Conservation (phyloP, 495 filamentous ascomycete genomes). For the Talaromyces thailandensis region DNA sequence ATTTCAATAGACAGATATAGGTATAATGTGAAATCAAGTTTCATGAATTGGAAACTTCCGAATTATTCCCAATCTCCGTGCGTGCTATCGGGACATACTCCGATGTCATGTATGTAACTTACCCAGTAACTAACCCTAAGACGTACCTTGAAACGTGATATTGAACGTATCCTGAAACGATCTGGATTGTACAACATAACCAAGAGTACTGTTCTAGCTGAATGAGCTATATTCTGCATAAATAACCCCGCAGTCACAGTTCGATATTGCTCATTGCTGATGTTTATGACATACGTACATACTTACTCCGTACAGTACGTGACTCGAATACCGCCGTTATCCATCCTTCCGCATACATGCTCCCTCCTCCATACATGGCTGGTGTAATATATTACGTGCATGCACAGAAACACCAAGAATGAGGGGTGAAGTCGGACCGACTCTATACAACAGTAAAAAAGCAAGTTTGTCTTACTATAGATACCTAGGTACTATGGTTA, state of each 20-base stretch:
- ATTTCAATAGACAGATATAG: background rate
- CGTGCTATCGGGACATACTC: background rate
- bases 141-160: background rate
- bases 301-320: background rate
- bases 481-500: background rate
- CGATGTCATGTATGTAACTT: background rate
- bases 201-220: background rate
- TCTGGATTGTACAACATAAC: background rate
- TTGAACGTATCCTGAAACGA: background rate
- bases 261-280: background rate
- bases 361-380: background rate
- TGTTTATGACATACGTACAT: background rate
- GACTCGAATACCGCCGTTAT: background rate
- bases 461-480: background rate
- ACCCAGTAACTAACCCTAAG: background rate
- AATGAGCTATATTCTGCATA: background rate
- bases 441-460: background rate
- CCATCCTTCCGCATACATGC: background rate
- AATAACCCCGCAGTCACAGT: background rate
- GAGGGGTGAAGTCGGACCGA: background rate
- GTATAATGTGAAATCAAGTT: background rate
- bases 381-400: background rate
- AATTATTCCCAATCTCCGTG: background rate
- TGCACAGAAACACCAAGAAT: background rate
- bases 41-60: background rate